Evolutionary conservation across 805 yeast species (phyloP), one percentile per base, ranked within the genome.

Genomic region (Candida krabiensis): DNA sequence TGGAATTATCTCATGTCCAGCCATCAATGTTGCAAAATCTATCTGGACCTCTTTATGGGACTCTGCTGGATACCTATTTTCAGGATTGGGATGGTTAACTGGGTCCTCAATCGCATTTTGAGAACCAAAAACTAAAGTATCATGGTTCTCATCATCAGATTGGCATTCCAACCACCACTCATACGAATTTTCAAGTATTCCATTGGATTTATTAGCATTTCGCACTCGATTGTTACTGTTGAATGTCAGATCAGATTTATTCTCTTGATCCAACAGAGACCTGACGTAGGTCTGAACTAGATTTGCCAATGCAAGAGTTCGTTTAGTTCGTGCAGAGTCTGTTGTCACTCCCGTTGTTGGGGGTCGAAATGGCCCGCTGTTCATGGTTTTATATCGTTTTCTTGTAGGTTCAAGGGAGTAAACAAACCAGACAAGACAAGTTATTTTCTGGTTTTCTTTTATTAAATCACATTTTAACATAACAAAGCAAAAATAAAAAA

Each of bases 101-200:
- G 9, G 19, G 4, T 21, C 30, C n/a, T 33, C 36, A 29, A 35
- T 29, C 16, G 33, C 31, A 22, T 36, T 36, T 8, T 17, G 19
- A 6, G 7, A 13, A 4, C 13, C 29, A 5, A 6, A 9, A 3
- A 14, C 30, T 6, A 25, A 25, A 5, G 34, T 36, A 9, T 27
- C 13, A 5, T 31, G 23, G 12, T 33, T 24, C 24, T 28, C 32
- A 13, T 19, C 30, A 13, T 27, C 38, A 4, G 17, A 18, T 6
- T 37, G 36, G n/a, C n/a, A n/a, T 5, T 28, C 32, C 12, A 52
- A 5, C 60, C 61, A 55, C 9, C 35, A 29, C 28, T 56, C 61
- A 13, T 33, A 43, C 1, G 56, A 40, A 4, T 30, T 31, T 18
- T 55, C 57, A 9, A 45, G 30, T 2, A 49, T 37, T 0, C 49